phyloP scores from a whole-genome alignment of 148 eudicot genomes.

The Fallopia convolvulus region DNA sequence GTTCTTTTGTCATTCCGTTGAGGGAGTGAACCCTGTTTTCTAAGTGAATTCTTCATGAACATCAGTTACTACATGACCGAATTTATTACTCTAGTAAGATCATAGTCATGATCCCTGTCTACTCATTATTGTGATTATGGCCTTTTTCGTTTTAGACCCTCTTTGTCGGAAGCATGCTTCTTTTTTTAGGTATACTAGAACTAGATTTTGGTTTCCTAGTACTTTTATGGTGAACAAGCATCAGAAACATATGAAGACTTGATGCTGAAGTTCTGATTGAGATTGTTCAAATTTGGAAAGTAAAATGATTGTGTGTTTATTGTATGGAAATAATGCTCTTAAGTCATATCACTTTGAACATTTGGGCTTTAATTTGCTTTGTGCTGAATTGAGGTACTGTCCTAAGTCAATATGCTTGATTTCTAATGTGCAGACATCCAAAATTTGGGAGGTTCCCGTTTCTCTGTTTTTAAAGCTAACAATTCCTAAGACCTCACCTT shows the following conservation, averaged over 20 bases:
- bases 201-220: neutral
- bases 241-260: neutral
- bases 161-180: neutral
- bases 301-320: neutral
- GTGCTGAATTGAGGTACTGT: neutral
- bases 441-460: conserved; percentile 77
- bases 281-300: neutral
- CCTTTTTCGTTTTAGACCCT: neutral
- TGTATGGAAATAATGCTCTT: neutral
- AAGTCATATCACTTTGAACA: neutral
- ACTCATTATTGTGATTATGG: neutral
- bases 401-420: conserved; percentile 4
- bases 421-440: conserved; percentile 44
- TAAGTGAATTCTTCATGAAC: neutral
- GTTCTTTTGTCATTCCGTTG: neutral
- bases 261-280: neutral
- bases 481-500: conserved; percentile 64
- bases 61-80: neutral
- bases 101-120: neutral
- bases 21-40: neutral
- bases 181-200: neutral
- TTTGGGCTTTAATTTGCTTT: neutral
- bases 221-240: neutral
- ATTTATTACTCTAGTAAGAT: neutral
- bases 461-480: conserved; percentile 70